A percentile compares a stretch with the other conserved stretches of the same genome.
Conservation (phyloP, 495 filamentous ascomycete genomes). For the Penicillium egyptiacum region DNA sequence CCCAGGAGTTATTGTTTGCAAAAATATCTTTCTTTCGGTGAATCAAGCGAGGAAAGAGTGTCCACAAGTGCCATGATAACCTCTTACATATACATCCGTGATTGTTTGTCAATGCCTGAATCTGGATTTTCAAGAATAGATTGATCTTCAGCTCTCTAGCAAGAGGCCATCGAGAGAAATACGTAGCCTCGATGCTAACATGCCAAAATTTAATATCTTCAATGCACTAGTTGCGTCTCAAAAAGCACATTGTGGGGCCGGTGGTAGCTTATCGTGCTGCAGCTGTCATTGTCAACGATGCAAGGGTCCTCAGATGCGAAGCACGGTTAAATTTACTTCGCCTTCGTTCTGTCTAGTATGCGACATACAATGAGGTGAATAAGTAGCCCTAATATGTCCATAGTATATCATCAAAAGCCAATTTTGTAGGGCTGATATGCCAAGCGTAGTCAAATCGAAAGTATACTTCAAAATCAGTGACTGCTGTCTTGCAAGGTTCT, state of each 20-base stretch:
- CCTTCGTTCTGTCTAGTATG: background rate
- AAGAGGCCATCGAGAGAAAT: background rate
- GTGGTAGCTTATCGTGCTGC: conserved; percentile 5
- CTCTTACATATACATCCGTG: background rate
- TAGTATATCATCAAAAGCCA: background rate
- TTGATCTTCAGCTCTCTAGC: background rate
- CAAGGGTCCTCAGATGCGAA: conserved; percentile 1
- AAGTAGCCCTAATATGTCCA: background rate
- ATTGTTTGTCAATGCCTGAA: background rate
- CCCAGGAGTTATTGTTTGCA: conserved; percentile 22
- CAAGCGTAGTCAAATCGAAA: background rate
- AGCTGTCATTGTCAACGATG: conserved; percentile 4
- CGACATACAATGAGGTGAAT: background rate
- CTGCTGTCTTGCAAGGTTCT: background rate
- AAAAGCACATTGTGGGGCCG: conserved; percentile 7
- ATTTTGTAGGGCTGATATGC: background rate
- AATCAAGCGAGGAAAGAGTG: background rate
- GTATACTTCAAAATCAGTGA: background rate
- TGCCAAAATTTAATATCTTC: background rate
- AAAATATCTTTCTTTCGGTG: background rate
- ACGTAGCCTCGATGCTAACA: background rate
- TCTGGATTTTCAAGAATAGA: background rate
- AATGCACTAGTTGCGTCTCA: background rate
- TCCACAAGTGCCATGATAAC: background rate
- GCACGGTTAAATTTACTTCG: conserved; percentile 1